These are phyloP conservation scores for Pythium monospermum DNA, from an alignment of 352 stramenopile genomes.

Conservation along the genomic window DNA sequence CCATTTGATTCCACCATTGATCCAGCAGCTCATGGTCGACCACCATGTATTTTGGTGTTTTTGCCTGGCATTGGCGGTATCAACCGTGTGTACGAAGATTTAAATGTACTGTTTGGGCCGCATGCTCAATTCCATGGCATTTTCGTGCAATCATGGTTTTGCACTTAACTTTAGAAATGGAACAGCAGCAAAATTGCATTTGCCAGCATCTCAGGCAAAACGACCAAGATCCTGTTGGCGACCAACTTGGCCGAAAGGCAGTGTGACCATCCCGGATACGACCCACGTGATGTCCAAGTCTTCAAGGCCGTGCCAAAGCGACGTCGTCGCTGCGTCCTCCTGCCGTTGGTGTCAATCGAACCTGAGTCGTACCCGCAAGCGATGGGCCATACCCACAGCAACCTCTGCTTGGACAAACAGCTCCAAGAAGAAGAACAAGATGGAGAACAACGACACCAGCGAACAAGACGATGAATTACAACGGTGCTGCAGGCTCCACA, in stretches of 20 bases:
- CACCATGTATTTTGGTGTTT: slow-evolving; percentile 93
- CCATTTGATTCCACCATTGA: slow-evolving; percentile 47
- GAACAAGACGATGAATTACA: too few species aligned
- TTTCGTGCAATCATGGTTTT: slow-evolving; percentile 29
- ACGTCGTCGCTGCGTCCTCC: too few species aligned
- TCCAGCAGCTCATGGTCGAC: slow-evolving; percentile 47
- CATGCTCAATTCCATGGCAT: too few species aligned
- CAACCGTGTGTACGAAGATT: slow-evolving; percentile 68
- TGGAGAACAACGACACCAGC: too few species aligned
- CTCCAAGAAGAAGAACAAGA: too few species aligned
- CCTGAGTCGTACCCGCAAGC: too few species aligned
- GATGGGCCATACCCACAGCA: too few species aligned
- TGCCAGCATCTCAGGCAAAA: slow-evolving; percentile 30
- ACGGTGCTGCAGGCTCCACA: too few species aligned
- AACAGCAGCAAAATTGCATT: slow-evolving; percentile 76
- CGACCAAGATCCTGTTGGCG: slow-evolving; percentile 92
- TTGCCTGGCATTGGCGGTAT: slow-evolving; percentile 94
- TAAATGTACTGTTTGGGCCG: slow-evolving; percentile 4
- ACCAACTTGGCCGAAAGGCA: slow-evolving; percentile 98
- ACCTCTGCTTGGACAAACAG: too few species aligned
- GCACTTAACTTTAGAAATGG: slow-evolving; percentile 68
- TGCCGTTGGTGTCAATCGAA: too few species aligned
- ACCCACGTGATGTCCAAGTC: slow-evolving; percentile 88
- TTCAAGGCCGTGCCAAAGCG: too few species aligned
- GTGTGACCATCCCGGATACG: slow-evolving; percentile 94